Percentiles rank a stretch among this genome's conserved stretches.
phyloP scores from a whole-genome alignment of 495 filamentous ascomycete genomes.

The Aspergillus steynii region DNA sequence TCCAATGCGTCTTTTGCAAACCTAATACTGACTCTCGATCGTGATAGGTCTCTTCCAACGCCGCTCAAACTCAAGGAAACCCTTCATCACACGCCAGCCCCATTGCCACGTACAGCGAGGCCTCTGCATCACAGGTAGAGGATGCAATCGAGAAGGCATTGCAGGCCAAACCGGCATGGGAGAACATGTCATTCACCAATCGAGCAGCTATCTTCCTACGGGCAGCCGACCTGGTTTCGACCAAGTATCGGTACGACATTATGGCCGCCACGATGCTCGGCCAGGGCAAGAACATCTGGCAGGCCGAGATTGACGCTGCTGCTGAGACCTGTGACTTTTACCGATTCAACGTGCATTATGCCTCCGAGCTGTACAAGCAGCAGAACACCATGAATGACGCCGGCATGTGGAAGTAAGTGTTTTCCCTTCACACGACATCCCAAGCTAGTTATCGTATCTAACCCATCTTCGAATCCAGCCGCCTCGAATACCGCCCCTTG shows the following conservation, averaged over 20 bases:
- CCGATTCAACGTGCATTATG: slow-evolving; percentile 81
- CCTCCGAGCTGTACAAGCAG: slow-evolving; percentile 81
- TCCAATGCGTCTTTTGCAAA: no score
- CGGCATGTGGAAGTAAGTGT: slow-evolving; percentile 71
- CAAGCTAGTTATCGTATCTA: background rate
- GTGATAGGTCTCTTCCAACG: no score
- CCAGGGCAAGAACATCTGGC: slow-evolving; percentile 95
- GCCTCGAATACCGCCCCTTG: slow-evolving; percentile 76
- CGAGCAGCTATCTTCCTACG: slow-evolving; percentile 89
- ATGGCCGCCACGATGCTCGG: slow-evolving; percentile 93
- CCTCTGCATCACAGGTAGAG: slow-evolving; percentile 67
- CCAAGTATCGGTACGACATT: slow-evolving; percentile 88
- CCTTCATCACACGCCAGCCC: slow-evolving; percentile 67
- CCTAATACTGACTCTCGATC: no score
- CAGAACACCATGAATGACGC: slow-evolving; percentile 76
- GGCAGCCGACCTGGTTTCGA: slow-evolving; percentile 82
- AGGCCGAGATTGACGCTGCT: slow-evolving; percentile 93
- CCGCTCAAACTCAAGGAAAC: slow-evolving; percentile 58
- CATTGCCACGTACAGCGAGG: slow-evolving; percentile 79
- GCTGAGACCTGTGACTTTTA: slow-evolving; percentile 92
- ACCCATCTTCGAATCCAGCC: slow-evolving; percentile 33
- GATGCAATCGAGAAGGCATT: slow-evolving; percentile 78
- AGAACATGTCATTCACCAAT: slow-evolving; percentile 77
- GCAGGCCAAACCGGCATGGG: slow-evolving; percentile 78
- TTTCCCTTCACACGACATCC: background rate